These are phyloP conservation scores for Neofusicoccum ribis DNA, from an alignment of 2,329 filamentous ascomycete genomes.

Conservation along the genomic window DNA sequence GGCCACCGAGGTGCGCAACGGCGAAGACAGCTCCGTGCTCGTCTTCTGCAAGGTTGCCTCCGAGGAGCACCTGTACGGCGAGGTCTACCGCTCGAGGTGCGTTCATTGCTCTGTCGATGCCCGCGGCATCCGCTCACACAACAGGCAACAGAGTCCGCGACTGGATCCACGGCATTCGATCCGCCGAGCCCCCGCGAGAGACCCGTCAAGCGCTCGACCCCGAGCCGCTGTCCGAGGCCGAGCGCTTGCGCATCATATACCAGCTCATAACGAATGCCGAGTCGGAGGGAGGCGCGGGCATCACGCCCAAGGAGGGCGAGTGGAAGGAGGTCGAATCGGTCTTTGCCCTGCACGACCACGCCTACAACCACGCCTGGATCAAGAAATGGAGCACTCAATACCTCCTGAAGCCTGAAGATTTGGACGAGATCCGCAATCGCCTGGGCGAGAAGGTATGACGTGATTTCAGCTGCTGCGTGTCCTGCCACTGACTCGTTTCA, in stretches of 20 bases:
- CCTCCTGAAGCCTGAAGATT: constrained; percentile 48
- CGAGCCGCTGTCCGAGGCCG: constrained; percentile 82
- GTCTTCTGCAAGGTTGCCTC: constrained; percentile 82
- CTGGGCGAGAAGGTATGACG: constrained; percentile 48
- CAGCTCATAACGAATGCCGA: constrained; percentile 62
- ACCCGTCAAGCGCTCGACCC: constrained; percentile 66
- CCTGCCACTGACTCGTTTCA: constrained; percentile 28
- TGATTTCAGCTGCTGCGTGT: neutral
- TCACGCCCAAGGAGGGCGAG: constrained; percentile 51
- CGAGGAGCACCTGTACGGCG: constrained; percentile 69
- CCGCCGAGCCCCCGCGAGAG: constrained; percentile 73
- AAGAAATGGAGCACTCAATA: constrained; percentile 53
- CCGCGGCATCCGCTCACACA: neutral
- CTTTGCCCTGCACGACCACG: constrained; percentile 53
- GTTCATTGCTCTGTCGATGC: constrained; percentile 1
- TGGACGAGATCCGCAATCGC: constrained; percentile 53
- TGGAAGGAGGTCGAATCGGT: constrained; percentile 53
- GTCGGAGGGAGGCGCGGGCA: constrained; percentile 51
- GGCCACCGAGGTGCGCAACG: constrained; percentile 81
- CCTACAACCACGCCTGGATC: constrained; percentile 55
- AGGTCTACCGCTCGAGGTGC: constrained; percentile 78
- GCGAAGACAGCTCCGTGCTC: constrained; percentile 72
- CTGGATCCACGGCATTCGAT: constrained; percentile 87
- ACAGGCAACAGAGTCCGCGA: constrained; percentile 69
- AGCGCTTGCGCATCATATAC: constrained; percentile 84